phyloP scores from a whole-genome alignment of 805 yeast species.

The Candida koratica region DNA sequence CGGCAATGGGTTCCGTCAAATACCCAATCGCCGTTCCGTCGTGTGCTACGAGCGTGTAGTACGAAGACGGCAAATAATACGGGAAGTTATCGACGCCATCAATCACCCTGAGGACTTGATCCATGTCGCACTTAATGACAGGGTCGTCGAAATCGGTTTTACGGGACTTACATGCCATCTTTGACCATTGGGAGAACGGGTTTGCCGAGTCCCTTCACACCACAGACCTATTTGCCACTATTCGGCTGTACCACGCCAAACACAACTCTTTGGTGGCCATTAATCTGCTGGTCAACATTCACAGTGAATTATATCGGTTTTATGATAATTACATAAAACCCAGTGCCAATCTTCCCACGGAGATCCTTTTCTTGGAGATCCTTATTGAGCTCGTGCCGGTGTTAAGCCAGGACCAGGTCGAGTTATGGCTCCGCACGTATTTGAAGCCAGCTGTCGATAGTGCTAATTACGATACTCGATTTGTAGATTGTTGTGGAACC shows the following conservation, averaged over 20 bases:
- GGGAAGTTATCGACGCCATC: conserved; percentile 32
- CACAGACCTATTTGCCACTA: conserved; percentile 16
- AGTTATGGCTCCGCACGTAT: conserved; percentile 49
- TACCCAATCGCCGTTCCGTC: conserved; percentile 30
- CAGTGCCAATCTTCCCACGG: conserved; percentile 26
- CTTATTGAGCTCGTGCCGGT: conserved; percentile 32
- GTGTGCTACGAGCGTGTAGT: conserved; percentile 27
- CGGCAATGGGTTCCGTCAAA: conserved; percentile 23
- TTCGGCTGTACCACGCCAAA: conserved; percentile 20
- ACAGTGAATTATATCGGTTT: conserved; percentile 33
- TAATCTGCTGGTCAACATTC: conserved; percentile 26
- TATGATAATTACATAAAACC: conserved; percentile 30
- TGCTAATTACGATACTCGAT: conserved; percentile 46
- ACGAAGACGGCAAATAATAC: conserved; percentile 16
- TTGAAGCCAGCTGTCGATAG: conserved; percentile 53
- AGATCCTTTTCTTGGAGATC: conserved; percentile 36
- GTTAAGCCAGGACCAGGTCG: conserved; percentile 28
- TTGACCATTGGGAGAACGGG: conserved; percentile 21
- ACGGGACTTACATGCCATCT: conserved; percentile 23
- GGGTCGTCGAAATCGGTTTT: conserved; percentile 28
- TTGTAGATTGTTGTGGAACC: conserved; percentile 30
- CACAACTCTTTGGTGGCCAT: conserved; percentile 35
- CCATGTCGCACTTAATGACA: conserved; percentile 3
- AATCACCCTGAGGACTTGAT: conserved; percentile 14
- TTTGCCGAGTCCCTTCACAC: conserved; percentile 7